Evolutionary conservation across 2,329 filamentous ascomycete species (phyloP), one percentile per base, ranked within the genome.

Genomic region (Fusarium xyrophilum): DNA sequence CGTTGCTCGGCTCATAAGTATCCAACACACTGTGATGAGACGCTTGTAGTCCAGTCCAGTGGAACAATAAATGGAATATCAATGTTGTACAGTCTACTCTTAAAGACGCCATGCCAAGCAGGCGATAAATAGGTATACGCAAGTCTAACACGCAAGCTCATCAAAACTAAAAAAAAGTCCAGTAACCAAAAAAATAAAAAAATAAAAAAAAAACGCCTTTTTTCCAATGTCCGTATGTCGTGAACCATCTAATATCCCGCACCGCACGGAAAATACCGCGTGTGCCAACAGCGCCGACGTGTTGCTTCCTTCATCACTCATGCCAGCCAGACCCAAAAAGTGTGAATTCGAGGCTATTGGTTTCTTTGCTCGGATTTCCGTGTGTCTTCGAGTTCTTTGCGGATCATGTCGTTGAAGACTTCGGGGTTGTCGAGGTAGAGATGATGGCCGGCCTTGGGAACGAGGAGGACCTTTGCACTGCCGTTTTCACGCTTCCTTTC

Each of bases 391-490:
- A 90, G 73, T 71, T 89, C 86, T 67, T 82, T 81, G 19, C 76
- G 77, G 14, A 89, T 78, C 46, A 83, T 79, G 5, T 81, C 74
- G 75, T 88, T 89, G 74, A 88, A 89, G 52, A 84, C 82, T 1
- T 86, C 82, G 0, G 86, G 81, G 65, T 88, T 88, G 68, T 89
- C 86, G 28, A 89, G 77, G 75, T 88, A 88, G 12, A 89, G 73
- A 73, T 89, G 86, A 51, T 89, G 86, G 0, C 86, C 86, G 0
- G 86, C 84, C 72, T 85, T 85, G 63, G 77, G 78, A 17, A 99
- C 90, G 33, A 97, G 84, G 8, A 95, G 79, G 1, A 98, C 94
- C 80, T 92, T 96, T 12, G 91, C 91, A 42, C 88, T 88, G 7
- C 95, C 94, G 57, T 92, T 91, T 75, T 97, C 95, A 6, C 80